phyloP scores from a whole-genome alignment of 495 filamentous ascomycete genomes.

The Neurospora sp. region DNA sequence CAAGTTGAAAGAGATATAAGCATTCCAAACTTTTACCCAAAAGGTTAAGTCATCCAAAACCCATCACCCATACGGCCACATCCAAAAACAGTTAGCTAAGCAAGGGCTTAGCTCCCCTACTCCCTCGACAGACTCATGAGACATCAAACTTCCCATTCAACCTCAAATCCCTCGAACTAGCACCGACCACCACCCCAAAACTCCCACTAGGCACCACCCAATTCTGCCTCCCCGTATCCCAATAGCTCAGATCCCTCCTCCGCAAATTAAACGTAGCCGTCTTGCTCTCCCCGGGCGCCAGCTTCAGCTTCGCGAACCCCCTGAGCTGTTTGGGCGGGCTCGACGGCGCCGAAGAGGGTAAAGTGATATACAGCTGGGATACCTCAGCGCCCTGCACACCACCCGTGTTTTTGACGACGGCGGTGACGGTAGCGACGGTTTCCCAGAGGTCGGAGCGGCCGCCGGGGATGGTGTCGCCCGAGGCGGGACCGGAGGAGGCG shows the following conservation, averaged over 20 bases:
- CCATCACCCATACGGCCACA: too few relatives aligned
- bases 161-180: conserved; percentile 41
- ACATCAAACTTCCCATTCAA: conserved; percentile 20
- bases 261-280: conserved; percentile 40
- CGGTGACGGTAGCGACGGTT: conserved; percentile 44
- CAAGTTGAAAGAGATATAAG: not conserved
- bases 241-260: conserved; percentile 47
- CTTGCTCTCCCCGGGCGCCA: conserved; percentile 33
- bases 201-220: conserved; percentile 44
- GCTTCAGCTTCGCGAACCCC: conserved; percentile 46
- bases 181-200: conserved; percentile 38
- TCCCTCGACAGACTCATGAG: too few relatives aligned
- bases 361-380: conserved; percentile 51
- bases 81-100: too few relatives aligned
- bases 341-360: conserved; percentile 38
- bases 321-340: conserved; percentile 43
- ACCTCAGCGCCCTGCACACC: conserved; percentile 60
- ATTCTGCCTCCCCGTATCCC: conserved; percentile 38
- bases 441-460: conserved; percentile 60
- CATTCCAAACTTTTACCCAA: not conserved
- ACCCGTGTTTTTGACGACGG: conserved; percentile 60
- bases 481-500: conserved; percentile 36
- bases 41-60: not conserved
- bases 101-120: too few relatives aligned
- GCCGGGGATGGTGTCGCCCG: conserved; percentile 53